Conservation (phyloP, 768 basidiomycete species). For the Phaeotremella fagi region DNA sequence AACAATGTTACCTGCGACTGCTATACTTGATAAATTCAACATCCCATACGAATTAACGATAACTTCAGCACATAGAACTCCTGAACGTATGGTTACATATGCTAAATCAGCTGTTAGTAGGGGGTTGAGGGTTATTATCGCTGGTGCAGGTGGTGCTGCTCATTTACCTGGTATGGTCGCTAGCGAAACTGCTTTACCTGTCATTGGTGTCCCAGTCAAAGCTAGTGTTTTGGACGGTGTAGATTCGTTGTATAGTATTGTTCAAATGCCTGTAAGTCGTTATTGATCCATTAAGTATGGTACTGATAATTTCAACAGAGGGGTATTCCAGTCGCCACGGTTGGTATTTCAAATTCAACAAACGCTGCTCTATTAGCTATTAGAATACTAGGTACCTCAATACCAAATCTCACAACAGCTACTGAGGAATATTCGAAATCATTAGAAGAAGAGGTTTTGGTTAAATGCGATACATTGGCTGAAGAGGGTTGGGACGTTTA, state of each 20-base stretch:
- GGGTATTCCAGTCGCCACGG: conserved; percentile 94
- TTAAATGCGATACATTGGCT: conserved; percentile 69
- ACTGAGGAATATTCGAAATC: conserved; percentile 70
- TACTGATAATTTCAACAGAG: conserved; percentile 55
- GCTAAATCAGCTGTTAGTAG: conserved; percentile 62
- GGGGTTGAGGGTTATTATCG: conserved; percentile 67
- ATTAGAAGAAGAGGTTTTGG: conserved; percentile 70
- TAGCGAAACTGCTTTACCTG: conserved; percentile 82
- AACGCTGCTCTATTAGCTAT: conserved; percentile 90
- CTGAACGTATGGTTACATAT: conserved; percentile 75
- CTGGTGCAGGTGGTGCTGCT: conserved; percentile 97
- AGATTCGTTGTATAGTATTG: conserved; percentile 93
- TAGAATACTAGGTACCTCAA: conserved; percentile 71
- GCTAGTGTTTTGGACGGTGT: conserved; percentile 90
- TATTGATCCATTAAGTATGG: not conserved
- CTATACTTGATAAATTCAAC: conserved; percentile 71
- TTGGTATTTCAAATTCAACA: conserved; percentile 90
- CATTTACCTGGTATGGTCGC: conserved; percentile 99
- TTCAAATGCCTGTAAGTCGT: conserved; percentile 90
- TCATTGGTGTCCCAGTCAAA: conserved; percentile 95
- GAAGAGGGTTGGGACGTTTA: conserved; percentile 84
- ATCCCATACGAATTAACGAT: conserved; percentile 92
- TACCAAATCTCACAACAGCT: conserved; percentile 59
- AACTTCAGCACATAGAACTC: conserved; percentile 94
- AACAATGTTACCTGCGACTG: conserved; percentile 81